phyloP scores from a whole-genome alignment of 2,329 filamentous ascomycete genomes.

The Blastomyces silverae region DNA sequence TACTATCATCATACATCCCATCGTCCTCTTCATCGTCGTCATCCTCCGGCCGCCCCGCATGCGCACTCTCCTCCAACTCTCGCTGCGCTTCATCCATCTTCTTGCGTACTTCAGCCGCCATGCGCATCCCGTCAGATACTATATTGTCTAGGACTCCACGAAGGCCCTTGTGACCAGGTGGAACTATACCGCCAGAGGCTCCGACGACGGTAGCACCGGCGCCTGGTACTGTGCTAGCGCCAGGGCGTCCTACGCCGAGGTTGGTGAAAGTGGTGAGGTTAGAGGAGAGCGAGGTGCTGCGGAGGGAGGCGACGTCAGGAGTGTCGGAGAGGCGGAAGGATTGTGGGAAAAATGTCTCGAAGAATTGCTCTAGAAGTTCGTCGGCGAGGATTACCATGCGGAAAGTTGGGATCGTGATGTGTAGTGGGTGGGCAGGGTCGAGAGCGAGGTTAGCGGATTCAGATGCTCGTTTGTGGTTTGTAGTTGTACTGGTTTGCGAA shows the following conservation, averaged over 20 bases:
- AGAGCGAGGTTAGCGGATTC: conserved; percentile 82
- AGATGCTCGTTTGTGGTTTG: conserved; percentile 55
- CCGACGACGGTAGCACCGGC: conserved; percentile 41
- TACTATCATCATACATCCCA: conserved; percentile 37
- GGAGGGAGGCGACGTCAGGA: conserved; percentile 42
- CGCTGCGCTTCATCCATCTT: conserved; percentile 93
- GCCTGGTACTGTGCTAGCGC: conserved; percentile 33
- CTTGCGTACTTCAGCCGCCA: conserved; percentile 83
- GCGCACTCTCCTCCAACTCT: conserved; percentile 76
- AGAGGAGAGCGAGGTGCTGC: conserved; percentile 50
- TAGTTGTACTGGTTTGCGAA: conserved; percentile 29
- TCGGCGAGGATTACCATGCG: conserved; percentile 97
- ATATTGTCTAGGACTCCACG: conserved; percentile 95
- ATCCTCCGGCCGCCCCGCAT: conserved; percentile 61
- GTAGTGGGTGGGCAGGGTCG: conserved; percentile 84
- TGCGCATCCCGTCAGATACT: conserved; percentile 93
- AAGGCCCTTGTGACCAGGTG: conserved; percentile 66
- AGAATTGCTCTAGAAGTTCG: conserved; percentile 92
- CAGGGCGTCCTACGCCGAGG: conserved; percentile 48
- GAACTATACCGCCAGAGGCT: conserved; percentile 54
- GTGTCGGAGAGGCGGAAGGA: conserved; percentile 81
- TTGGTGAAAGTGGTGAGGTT: conserved; percentile 82
- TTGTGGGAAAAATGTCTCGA: conserved; percentile 88
- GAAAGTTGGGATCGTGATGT: conserved; percentile 96
- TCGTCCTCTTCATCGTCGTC: conserved; percentile 53